Base-by-base conservation (phyloP, 805 yeast species). In the Saccharomycopsis fodiens region DNA sequence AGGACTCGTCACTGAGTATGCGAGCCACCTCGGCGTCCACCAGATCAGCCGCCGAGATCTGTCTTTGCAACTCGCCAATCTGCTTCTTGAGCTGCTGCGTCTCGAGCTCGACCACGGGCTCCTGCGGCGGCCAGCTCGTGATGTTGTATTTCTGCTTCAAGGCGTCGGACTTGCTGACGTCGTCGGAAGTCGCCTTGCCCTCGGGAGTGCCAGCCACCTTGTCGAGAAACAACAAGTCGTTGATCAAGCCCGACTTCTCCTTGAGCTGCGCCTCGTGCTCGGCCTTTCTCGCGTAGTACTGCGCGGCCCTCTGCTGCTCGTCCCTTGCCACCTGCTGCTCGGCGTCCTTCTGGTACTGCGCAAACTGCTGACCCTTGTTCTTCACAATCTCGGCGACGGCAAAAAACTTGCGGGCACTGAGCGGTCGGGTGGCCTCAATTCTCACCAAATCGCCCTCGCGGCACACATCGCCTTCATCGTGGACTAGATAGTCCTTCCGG, bases 381-480 rank as follows among this genome's bases (percentile, higher is more conserved):
- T 74, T 79, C 66, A 86, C 77, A 61, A 91, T 85, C 60, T 91
- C 97, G 2, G 97, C 96, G 48, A 91, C 79, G 7, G 97, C 88
- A 68, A 91, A 91, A 51, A 74, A 77, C 64, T 91, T 91, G 49
- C 81, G 72, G 15, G 89, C 76, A 15, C 95, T 81, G 35, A 88
- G 65, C 35, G 95, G 95, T 53, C 96, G 82, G 31, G 88, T 82
- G 30, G 86, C 76, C 64, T 91, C 95, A 47, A 91, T 86, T 64
- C 97, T 78, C 13, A 93, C 97, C 52, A 91, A 70, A 67, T 91
- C 98, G 38, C 98, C 98, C 62, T 88, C 96, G 60, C 88, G 82
- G 56, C 96, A 85, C 43, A 87, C 73, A 58, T 85, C 81, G 23
- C 85, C 87, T 67, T 91, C 96, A 62, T 91, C 98, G 63, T 91